These are phyloP conservation scores for Colletotrichum endophyticum DNA, from an alignment of 2,329 filamentous ascomycete genomes.

Conservation along the genomic window DNA sequence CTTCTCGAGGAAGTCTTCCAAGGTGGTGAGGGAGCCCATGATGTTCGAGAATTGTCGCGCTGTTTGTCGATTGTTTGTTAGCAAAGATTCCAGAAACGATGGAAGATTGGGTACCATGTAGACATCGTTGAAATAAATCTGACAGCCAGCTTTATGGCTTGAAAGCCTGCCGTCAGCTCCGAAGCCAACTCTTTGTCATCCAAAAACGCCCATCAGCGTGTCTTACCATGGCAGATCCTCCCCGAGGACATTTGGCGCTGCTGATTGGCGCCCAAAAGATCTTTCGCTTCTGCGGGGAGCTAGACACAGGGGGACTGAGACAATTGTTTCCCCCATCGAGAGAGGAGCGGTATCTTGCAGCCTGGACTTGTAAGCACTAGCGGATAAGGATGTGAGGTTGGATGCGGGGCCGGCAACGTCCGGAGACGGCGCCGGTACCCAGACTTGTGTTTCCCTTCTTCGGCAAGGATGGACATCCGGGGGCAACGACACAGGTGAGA, in stretches of 20 bases:
- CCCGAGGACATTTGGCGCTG: not conserved
- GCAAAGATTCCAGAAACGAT: not conserved
- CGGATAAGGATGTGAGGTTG: not conserved
- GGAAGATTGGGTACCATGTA: fast-evolving
- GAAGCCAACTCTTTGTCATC: not conserved
- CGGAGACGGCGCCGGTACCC: not conserved
- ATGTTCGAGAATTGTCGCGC: not conserved
- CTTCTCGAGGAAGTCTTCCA: not conserved
- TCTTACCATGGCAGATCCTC: not conserved
- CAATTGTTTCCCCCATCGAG: not conserved
- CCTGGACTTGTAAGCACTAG: not conserved
- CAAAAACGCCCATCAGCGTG: not conserved
- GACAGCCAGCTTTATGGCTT: not conserved
- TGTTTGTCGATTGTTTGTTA: not conserved
- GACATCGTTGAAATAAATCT: not conserved
- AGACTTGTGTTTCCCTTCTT: not conserved
- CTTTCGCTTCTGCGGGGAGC: not conserved
- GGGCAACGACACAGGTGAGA: not conserved
- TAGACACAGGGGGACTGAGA: not conserved
- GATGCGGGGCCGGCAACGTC: not conserved
- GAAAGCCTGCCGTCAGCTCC: not conserved
- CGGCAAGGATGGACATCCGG: not conserved
- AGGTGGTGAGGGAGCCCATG: not conserved
- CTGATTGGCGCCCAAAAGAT: not conserved
- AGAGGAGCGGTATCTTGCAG: not conserved